Conservation (phyloP, 345 rosid species). For the Gossypium ekmanianum region DNA sequence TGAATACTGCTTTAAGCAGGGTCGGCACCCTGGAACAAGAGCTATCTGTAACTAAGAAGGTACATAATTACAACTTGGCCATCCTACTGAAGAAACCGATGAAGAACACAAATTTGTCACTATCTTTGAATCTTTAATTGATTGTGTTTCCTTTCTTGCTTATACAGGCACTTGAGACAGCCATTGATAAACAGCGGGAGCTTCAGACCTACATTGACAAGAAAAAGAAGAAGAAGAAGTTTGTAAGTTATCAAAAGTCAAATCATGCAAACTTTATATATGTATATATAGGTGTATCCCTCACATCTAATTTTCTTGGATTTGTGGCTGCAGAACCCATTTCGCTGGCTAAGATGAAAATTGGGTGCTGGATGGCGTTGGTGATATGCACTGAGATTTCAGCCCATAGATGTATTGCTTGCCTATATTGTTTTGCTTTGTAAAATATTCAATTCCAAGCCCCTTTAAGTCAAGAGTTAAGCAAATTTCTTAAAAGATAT, state of each 20-base stretch:
- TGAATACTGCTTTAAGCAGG: constrained; percentile 56
- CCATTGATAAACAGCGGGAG: constrained; percentile 42
- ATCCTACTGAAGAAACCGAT: background rate
- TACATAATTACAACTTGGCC: constrained; percentile 5
- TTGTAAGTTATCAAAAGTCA: constrained; percentile 19
- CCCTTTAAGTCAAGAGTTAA: background rate
- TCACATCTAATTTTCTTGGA: constrained; percentile 24
- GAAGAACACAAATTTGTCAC: background rate
- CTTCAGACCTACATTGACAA: constrained; percentile 45
- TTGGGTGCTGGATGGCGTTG: background rate
- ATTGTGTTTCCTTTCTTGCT: background rate
- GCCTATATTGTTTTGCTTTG: constrained; percentile 5
- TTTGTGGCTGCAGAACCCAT: constrained; percentile 24
- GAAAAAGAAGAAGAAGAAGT: constrained; percentile 44
- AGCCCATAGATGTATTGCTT: constrained; percentile 5
- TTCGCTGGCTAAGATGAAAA: constrained; percentile 23
- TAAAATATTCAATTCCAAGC: background rate
- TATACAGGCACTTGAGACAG: constrained; percentile 50
- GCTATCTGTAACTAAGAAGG: constrained; percentile 70
- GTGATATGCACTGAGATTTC: background rate
- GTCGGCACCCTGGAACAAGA: constrained; percentile 56
- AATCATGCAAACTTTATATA: background rate
- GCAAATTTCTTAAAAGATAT: background rate
- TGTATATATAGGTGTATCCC: background rate
- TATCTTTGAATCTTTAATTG: background rate